phyloP scores from a whole-genome alignment of 169 alveolate species.

The Plasmodium coatneyi region DNA sequence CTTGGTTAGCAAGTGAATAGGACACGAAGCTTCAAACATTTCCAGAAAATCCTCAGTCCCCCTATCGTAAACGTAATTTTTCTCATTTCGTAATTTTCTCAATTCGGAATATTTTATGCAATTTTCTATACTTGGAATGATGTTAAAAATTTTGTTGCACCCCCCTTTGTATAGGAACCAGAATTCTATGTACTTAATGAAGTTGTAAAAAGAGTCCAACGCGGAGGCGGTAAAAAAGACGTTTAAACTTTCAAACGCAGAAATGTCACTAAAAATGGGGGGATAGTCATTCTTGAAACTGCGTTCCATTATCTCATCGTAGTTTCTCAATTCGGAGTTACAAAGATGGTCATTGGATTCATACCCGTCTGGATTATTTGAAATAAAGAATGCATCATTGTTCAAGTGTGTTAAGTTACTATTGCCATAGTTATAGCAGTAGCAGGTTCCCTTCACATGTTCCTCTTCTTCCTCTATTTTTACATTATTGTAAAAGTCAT shows the following conservation, averaged over 20 bases:
- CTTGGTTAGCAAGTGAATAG: constrained; percentile 58
- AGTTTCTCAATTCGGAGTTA: constrained; percentile 8
- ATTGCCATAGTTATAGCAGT: constrained; percentile 32
- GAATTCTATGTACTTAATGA: constrained; percentile 47
- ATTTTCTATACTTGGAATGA: constrained; percentile 43
- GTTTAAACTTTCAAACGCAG: constrained; percentile 12
- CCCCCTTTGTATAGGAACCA: constrained; percentile 60
- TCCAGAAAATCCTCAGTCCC: constrained; percentile 13
- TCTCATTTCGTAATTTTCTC: constrained; percentile 22
- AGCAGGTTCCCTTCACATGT: background rate
- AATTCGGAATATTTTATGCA: constrained; percentile 66
- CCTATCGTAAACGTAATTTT: constrained; percentile 32
- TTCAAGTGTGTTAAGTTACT: background rate
- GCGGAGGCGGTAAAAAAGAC: constrained; percentile 14
- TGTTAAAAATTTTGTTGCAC: constrained; percentile 46
- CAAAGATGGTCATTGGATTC: background rate
- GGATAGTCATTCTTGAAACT: constrained; percentile 60
- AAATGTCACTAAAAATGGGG: constrained; percentile 39
- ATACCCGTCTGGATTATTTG: background rate
- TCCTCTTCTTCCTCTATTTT: constrained; percentile 6
- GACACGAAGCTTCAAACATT: constrained; percentile 65
- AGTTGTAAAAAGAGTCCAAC: constrained; percentile 57
- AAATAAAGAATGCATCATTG: background rate
- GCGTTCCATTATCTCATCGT: constrained; percentile 36
- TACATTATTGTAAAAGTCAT: background rate